Percentiles rank a stretch among this genome's conserved stretches.
These are phyloP conservation scores for Heritiera littoralis DNA, from an alignment of 345 rosid genomes.

Conservation along the genomic window DNA sequence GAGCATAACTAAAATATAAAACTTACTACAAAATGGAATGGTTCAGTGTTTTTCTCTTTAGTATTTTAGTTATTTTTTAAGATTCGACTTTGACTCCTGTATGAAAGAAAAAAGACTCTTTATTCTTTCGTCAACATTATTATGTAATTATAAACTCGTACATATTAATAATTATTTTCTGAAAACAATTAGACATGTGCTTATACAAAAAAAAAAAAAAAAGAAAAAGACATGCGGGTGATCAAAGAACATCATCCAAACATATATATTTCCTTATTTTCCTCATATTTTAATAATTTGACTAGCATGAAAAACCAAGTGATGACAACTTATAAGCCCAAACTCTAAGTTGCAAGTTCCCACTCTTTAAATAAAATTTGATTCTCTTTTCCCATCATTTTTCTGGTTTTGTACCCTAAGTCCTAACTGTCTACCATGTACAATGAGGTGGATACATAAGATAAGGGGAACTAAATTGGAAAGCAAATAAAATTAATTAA, in stretches of 20 bases:
- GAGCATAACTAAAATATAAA: too few relatives aligned
- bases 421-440: not conserved
- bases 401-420: not conserved
- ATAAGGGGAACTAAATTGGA: not conserved
- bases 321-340: not conserved
- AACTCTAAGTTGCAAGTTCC: not conserved
- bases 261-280: not conserved
- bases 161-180: too few relatives aligned
- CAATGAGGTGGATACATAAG: not conserved
- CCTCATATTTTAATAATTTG: not conserved
- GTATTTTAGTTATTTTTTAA: too few relatives aligned
- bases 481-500: not conserved
- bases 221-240: conserved; percentile 2
- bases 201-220: too few relatives aligned
- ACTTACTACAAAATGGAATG: too few relatives aligned
- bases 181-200: too few relatives aligned
- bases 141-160: not conserved
- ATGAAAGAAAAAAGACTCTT: too few relatives aligned
- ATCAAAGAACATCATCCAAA: not conserved
- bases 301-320: not conserved
- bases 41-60: too few relatives aligned
- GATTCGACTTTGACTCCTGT: too few relatives aligned
- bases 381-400: not conserved
- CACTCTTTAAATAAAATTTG: not conserved
- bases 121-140: too few relatives aligned